These are phyloP conservation scores for Saturnispora silvae DNA, from an alignment of 805 yeast genomes.

Conservation along the genomic window DNA sequence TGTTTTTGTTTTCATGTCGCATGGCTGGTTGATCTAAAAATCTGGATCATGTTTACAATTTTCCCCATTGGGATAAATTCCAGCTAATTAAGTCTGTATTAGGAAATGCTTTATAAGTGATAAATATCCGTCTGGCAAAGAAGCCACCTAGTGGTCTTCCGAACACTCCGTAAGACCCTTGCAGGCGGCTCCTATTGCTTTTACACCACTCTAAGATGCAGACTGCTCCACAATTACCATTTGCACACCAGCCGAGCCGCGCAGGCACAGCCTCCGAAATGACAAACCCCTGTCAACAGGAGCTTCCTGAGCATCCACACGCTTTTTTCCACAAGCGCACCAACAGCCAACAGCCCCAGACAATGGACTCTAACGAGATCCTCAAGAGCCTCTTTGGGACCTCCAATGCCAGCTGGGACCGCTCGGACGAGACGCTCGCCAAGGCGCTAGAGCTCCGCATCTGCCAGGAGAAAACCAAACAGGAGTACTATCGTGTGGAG, in stretches of 20 bases:
- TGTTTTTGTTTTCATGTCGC: neutral
- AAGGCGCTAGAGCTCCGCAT: constrained; percentile 49
- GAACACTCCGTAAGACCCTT: neutral
- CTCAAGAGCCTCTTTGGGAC: constrained; percentile 43
- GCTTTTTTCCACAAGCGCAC: too few relatives aligned
- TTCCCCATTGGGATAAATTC: neutral
- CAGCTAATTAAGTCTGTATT: neutral
- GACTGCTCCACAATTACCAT: too few relatives aligned
- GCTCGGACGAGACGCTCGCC: constrained; percentile 44
- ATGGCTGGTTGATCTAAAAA: neutral
- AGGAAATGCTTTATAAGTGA: neutral
- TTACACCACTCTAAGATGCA: too few relatives aligned
- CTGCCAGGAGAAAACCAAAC: constrained; percentile 77
- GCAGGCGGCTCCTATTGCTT: neutral
- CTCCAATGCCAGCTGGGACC: constrained; percentile 41
- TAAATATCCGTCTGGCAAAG: neutral
- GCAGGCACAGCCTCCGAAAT: neutral
- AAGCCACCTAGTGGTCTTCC: neutral
- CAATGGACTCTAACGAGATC: constrained; percentile 14
- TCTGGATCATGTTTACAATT: neutral
- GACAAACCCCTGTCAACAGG: neutral
- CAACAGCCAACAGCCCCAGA: too few relatives aligned
- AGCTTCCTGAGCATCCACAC: neutral
- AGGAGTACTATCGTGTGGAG: constrained; percentile 64
- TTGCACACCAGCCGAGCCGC: too few relatives aligned